These are phyloP conservation scores for Cucumis cinereus DNA, from an alignment of 306 rosid genomes.

Conservation along the genomic window DNA sequence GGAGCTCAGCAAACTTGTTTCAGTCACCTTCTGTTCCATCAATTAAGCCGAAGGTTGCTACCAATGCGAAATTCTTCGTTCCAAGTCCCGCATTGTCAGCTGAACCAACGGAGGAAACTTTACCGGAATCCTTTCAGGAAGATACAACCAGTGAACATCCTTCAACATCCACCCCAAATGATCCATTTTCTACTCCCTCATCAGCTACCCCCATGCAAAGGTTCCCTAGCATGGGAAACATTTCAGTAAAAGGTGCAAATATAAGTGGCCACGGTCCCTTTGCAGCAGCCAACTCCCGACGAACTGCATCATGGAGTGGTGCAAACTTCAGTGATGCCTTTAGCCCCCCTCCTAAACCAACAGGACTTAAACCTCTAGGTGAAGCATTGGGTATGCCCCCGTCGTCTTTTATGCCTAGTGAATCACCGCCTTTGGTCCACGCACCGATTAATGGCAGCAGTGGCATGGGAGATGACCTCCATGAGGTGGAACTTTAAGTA, in stretches of 20 bases:
- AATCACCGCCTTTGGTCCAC: slow-evolving; percentile 23
- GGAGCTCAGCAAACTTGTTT: slow-evolving; percentile 52
- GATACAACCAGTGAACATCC: slow-evolving; percentile 23
- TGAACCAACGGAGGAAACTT: slow-evolving; percentile 44
- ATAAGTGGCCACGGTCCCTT: slow-evolving; percentile 11
- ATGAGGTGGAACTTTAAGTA: slow-evolving; percentile 73
- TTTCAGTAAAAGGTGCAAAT: slow-evolving; percentile 23
- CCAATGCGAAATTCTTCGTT: slow-evolving; percentile 67
- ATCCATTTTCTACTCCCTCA: slow-evolving; percentile 25
- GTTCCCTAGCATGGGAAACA: slow-evolving; percentile 57
- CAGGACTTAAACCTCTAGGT: slow-evolving; percentile 27
- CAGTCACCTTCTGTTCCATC: slow-evolving; percentile 59
- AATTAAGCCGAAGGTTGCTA: slow-evolving; percentile 44
- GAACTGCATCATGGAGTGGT: slow-evolving; percentile 84
- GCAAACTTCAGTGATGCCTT: slow-evolving; percentile 39
- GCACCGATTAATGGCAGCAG: slow-evolving; percentile 20
- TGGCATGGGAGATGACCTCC: slow-evolving; percentile 59
- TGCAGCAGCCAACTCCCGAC: slow-evolving; percentile 39
- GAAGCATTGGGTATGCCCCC: slow-evolving; percentile 31
- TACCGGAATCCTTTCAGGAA: slow-evolving; percentile 56
- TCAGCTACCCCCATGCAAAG: slow-evolving; percentile 26
- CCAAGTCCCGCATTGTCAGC: slow-evolving; percentile 44
- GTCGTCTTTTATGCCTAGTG: slow-evolving; percentile 27
- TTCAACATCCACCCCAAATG: slow-evolving; percentile 32
- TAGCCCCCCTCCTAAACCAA: slow-evolving; percentile 28